Evolutionary conservation across 202 grass and related monocot species (phyloP).

Genomic region (Elaeis oleifera): DNA sequence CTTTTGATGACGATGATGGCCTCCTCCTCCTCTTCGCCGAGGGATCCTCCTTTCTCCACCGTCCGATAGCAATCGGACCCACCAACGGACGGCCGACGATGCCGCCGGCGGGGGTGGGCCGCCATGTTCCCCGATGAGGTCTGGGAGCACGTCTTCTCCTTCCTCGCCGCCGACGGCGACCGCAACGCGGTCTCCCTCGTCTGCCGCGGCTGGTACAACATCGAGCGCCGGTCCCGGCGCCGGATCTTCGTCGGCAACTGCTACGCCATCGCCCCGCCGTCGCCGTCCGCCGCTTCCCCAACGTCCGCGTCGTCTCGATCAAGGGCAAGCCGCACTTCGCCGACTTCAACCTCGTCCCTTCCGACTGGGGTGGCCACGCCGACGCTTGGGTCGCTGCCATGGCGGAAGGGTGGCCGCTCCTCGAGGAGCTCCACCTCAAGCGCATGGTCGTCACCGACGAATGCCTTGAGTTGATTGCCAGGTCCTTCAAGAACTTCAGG

Average conservation of each 20-base stretch:
- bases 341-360: conserved; percentile 55
- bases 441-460: conserved; percentile 71
- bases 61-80: not conserved
- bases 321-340: conserved; percentile 86
- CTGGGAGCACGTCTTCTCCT: conserved; percentile 61
- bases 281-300: conserved; percentile 46
- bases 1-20: too few relatives aligned
- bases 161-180: conserved; percentile 49
- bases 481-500: conserved; percentile 61
- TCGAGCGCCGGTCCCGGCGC: conserved; percentile 58
- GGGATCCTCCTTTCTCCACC: too few relatives aligned
- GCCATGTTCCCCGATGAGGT: conserved; percentile 60
- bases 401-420: conserved; percentile 53
- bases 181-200: conserved; percentile 33
- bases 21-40: too few relatives aligned
- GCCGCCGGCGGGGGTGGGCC: conserved; percentile 12
- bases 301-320: conserved; percentile 40
- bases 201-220: conserved; percentile 42
- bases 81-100: conserved; percentile 12
- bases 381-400: conserved; percentile 54
- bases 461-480: conserved; percentile 57
- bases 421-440: conserved; percentile 74
- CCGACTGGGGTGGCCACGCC: conserved; percentile 43
- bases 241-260: conserved; percentile 60
- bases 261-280: conserved; percentile 46